Base-by-base conservation (phyloP, 495 filamentous ascomycete species). In the Xylaria palmicola region DNA sequence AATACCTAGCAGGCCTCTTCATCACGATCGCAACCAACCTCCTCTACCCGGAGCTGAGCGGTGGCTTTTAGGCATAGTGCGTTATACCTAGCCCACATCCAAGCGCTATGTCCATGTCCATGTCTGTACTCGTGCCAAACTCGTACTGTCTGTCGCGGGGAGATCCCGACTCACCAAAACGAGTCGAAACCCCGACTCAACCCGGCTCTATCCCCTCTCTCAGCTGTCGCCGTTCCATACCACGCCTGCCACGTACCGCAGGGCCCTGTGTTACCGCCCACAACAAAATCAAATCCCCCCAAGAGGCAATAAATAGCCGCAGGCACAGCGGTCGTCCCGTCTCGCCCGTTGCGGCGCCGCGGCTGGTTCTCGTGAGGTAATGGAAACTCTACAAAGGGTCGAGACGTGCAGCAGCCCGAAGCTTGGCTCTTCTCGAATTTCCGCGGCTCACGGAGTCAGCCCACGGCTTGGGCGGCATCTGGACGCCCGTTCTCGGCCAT, bases 361-460 rank as follows among this genome's bases (percentile, higher is more conserved):
- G 19, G 6, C 27, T 27, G 12, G 55, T 57, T 57, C 55, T 29
- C 37, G 37, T 57, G 20, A 57, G 41, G 55, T 57, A 57, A 57
- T 47, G 13, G 26, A 57, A 57, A 47, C 22, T 36, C 55, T 30
- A 17, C 12, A 17, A 30, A 36, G n/a, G 29, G 29, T 37, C 36
- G 55, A 47, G 37, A 47, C 29, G 37, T 57, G 55, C 41, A 57
- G 55, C 17, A 47, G 41, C 52, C 34, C 26, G 40, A 36, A 34
- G 40, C 40, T 45, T 57, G 41, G 55, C 55, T 37, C 22, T n/a
- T 57, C 29, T 36, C 24, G 44, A 29, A 26, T 37, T 47, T 47
- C 40, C 41, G 55, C 55, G 55, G 55, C 41, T 57, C 55, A 32
- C 55, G 55, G 55, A 57, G 41, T 57, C 55, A 57, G 40, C 55